These are phyloP conservation scores for Daedalea quercina DNA, from an alignment of 768 basidiomycete genomes.

Conservation along the genomic window DNA sequence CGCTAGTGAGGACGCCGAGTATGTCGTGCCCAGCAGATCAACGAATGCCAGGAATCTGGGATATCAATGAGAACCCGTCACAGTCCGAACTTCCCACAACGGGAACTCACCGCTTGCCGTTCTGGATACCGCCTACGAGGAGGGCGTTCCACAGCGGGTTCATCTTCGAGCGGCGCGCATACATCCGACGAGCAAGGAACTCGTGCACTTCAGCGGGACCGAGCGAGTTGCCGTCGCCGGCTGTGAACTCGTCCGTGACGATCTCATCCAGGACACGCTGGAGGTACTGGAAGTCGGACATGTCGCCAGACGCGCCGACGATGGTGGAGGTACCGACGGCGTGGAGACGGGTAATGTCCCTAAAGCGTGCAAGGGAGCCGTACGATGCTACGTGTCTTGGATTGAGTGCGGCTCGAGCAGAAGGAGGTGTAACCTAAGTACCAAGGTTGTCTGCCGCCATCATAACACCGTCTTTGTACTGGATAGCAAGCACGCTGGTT, in stretches of 20 bases:
- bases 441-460: conserved; percentile 97
- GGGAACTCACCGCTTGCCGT: conserved; percentile 61
- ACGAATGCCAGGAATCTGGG: conserved; percentile 80
- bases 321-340: conserved; percentile 79
- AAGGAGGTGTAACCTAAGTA: conserved; percentile 28
- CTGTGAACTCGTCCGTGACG: conserved; percentile 70
- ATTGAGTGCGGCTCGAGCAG: neutral
- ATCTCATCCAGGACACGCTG: conserved; percentile 75
- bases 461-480: conserved; percentile 96
- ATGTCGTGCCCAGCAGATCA: conserved; percentile 95
- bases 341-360: conserved; percentile 86
- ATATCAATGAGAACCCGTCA: neutral
- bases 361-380: conserved; percentile 95
- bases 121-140: conserved; percentile 86
- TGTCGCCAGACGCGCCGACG: conserved; percentile 91
- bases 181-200: conserved; percentile 88
- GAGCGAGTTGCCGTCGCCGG: conserved; percentile 77
- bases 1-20: conserved; percentile 86
- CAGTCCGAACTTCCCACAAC: neutral
- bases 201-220: conserved; percentile 90
- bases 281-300: conserved; percentile 96
- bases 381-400: conserved; percentile 69
- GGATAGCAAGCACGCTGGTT: conserved; percentile 91
- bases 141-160: conserved; percentile 95
- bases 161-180: conserved; percentile 79